These are phyloP conservation scores for Cnidoscolus chayamansa DNA, from an alignment of 441 rosid genomes.

Conservation along the genomic window DNA sequence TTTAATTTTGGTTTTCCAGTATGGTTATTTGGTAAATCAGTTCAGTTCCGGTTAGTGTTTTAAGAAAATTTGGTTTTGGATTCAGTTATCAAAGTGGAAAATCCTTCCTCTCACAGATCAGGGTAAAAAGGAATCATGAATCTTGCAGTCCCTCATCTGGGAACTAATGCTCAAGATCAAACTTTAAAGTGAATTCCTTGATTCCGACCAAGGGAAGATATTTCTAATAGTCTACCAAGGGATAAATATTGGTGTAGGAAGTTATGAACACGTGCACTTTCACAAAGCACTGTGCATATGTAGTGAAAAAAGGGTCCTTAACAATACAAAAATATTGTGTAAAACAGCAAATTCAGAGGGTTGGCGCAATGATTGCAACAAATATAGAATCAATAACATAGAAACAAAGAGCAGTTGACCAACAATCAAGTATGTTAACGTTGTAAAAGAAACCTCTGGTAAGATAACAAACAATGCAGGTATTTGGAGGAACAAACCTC, in stretches of 20 bases:
- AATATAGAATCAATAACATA: background rate
- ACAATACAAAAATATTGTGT: background rate
- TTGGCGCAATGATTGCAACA: background rate
- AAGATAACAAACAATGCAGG: slow-evolving; percentile 11
- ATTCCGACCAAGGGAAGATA: slow-evolving; percentile 6
- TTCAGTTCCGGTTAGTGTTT: no score
- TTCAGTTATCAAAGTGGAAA: no score
- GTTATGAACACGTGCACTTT: background rate
- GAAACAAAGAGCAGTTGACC: background rate
- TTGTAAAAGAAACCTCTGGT: slow-evolving; percentile 1
- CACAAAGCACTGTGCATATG: background rate
- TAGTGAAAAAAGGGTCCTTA: background rate
- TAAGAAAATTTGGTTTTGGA: no score
- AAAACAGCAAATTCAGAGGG: background rate
- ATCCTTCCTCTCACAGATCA: background rate
- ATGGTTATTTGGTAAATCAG: no score
- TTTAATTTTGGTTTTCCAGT: no score
- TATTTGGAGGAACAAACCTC: slow-evolving; percentile 60
- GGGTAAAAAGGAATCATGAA: background rate
- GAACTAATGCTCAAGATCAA: background rate
- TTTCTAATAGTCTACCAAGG: background rate
- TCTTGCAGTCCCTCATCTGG: background rate
- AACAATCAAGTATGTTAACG: background rate
- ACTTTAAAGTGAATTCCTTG: background rate
- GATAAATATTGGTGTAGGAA: background rate